Base-by-base conservation (phyloP, 495 filamentous ascomycete genomes). In the Penicillium argentinense region DNA sequence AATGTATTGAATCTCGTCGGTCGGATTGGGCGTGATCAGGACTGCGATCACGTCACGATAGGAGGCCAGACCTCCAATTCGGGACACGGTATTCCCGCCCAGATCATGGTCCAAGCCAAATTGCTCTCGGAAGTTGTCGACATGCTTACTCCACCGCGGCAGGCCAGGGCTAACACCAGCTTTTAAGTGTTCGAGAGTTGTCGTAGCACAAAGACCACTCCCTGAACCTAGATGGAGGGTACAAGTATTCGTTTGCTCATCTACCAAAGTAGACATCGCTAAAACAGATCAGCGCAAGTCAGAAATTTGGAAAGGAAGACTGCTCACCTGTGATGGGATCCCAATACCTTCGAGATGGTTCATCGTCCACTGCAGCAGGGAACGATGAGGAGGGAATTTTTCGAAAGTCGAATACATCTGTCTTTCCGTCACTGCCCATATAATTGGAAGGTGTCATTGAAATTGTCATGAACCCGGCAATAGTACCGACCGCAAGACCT, bases 51-150 rank as follows among this genome's bases (percentile, higher is more conserved):
- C 53, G 26, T 68, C 66, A 11, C 61, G 56, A 14, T 67, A 54
- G 9, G 71, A 67, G n/a, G 73, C 63, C 0, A 80, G 47, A 11
- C 79, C 79, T 77, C 78, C 79, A n/a, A 70, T 59, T 45, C 73
- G 68, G 12, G 66, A 59, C 9, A 68, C 39, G 5, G 63, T 62
- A 34, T 76, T 48, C 11, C 69, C 73, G 8, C 68, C 69, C 14
- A 79, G 60, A 24, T 76, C 73, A 14, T 65, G 62, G 11, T 71
- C 60, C n/a, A 68, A 53, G 39, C 75, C 74, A 51, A 70, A 80
- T 42, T 59, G 57, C 12, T 74, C 70, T 6, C 63, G 54, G n/a
- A 61, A 44, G 5, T 63, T 57, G 8, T 67, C 63, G 11, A 73
- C 8, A 9, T 61, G 38, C 11, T 55, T 55, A 27, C 51, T 65